Conservation (phyloP, 495 filamentous ascomycete genomes). For the Lasiosphaeria hispida region DNA sequence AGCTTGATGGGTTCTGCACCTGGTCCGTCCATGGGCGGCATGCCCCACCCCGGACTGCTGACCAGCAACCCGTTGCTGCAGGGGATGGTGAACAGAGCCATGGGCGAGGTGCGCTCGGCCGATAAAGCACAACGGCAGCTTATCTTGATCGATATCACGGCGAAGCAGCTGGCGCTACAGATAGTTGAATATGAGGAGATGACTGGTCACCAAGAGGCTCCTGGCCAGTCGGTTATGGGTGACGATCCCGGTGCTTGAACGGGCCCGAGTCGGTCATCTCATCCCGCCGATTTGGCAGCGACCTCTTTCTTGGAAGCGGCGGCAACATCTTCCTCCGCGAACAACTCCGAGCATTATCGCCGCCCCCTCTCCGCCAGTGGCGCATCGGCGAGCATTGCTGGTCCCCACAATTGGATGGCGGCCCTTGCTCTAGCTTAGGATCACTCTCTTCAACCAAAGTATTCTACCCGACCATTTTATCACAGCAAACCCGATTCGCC, state of each 20-base stretch:
- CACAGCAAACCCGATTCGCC: too few species aligned
- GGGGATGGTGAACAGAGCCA: constrained; percentile 37
- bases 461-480: too few species aligned
- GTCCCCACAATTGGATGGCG: too few species aligned
- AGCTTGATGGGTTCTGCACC: constrained; percentile 19
- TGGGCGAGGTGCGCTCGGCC: constrained; percentile 39
- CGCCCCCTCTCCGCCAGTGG: too few species aligned
- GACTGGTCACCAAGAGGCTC: constrained; percentile 18
- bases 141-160: constrained; percentile 40
- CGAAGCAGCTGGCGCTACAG: constrained; percentile 45
- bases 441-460: too few species aligned
- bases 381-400: too few species aligned
- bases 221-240: constrained; percentile 28
- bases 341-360: too few species aligned
- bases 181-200: constrained; percentile 43
- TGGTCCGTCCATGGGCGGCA: constrained; percentile 10
- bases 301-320: too few species aligned
- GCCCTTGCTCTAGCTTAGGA: too few species aligned
- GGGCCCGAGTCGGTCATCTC: background rate
- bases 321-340: too few species aligned
- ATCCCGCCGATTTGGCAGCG: too few species aligned
- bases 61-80: constrained; percentile 38
- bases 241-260: constrained; percentile 28
- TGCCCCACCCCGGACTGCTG: constrained; percentile 25
- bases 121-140: constrained; percentile 41